Evolutionary conservation across 768 basidiomycete species (phyloP), one percentile per base, ranked within the genome.

Genomic region (Lactarius quietus): DNA sequence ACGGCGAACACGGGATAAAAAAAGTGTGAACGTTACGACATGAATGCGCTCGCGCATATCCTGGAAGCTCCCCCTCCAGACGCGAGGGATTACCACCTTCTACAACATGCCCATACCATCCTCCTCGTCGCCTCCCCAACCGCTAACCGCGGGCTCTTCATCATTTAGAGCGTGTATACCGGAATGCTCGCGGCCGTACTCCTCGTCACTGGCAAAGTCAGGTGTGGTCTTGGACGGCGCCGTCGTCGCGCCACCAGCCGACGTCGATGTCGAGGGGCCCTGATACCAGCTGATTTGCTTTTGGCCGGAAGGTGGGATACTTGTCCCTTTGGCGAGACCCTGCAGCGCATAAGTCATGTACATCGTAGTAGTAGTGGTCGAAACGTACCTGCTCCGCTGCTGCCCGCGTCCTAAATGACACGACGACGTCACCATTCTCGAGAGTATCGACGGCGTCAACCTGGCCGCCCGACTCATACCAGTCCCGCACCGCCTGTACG

Each of bases 391-490:
- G 88, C 75, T 94, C 92, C 15, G 93, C 92, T 28, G 82, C 86
- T 31, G 80, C 78, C 62, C 92, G 84, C 48, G 83, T 86, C 71
- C 81, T 85, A 81, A 95, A 94, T 28, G 83, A 70, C 6, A 92
- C 87, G 6, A 92, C 69, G 36, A 87, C 72, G 67, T 85, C 86
- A 9, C 84, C 87, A 57, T 75, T 73, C n/a, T 84, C 86, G 10
- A 78, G 70, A 38, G 74, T 73, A 58, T 88, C 83, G 31, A 89
- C 75, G 3, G 83, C 81, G 31, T 93, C 92, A 62, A 93, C 73
- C 68, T 88, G 89, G 28, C 89, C 90, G 1, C 81, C 82, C 15
- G 84, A 87, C 82, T 93, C 90, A 73, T 89, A 96, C 90, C 92
- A 95, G 70, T 91, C 87, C 67, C 83, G 84, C 65, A 95, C 77